Evolutionary conservation across 139 green algal genomes (phyloP).

Genomic region (Yamagishiella unicocca): DNA sequence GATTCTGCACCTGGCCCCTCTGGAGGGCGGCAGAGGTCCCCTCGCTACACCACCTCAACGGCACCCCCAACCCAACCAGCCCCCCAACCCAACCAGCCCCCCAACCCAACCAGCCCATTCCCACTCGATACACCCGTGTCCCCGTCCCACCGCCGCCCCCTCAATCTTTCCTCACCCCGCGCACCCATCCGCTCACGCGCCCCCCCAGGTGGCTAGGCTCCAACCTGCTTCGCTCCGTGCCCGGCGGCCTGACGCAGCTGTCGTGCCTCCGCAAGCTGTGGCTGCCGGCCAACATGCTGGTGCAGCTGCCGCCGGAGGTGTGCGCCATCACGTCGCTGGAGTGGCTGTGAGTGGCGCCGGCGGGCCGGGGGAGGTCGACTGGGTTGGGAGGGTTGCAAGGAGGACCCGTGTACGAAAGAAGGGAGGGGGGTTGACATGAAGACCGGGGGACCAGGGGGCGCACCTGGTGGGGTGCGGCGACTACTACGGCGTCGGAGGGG

Average conservation of each 20-base stretch:
- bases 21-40: no score
- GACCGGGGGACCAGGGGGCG: no score
- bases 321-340: conserved; percentile 50
- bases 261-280: conserved; percentile 52
- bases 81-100: no score
- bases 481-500: no score
- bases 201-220: conserved; percentile 54
- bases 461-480: no score
- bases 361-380: neutral
- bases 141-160: no score
- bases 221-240: conserved; percentile 59
- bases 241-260: conserved; percentile 36
- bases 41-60: no score
- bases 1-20: no score
- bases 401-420: no score
- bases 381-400: neutral
- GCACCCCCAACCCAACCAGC: no score
- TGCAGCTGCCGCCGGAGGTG: conserved; percentile 44
- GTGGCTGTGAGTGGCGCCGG: conserved; percentile 59
- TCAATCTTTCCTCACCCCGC: neutral
- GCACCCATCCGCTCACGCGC: neutral
- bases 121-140: no score
- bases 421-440: neutral
- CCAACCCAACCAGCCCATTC: no score
- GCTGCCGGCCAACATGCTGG: conserved; percentile 58